Evolutionary conservation across 2,329 filamentous ascomycete species (phyloP), one percentile per base, ranked within the genome.

Genomic region (Fusarium devonianum): DNA sequence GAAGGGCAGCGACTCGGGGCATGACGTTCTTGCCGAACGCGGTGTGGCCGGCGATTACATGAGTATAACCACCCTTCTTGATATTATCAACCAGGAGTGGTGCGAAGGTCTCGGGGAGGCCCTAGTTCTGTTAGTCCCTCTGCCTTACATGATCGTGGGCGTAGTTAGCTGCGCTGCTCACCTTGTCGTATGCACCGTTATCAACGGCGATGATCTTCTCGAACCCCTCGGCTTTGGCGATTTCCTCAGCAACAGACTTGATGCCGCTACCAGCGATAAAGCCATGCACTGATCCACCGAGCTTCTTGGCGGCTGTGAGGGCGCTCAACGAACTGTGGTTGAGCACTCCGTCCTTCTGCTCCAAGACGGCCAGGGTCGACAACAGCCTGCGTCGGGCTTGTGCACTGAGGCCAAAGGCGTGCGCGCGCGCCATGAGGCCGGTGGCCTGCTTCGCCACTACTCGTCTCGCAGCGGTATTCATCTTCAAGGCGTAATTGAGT

Each of bases 1-100:
- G 81, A 46, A 99, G 78, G 14, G 94, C 94, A 14, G 94, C 91
- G 12, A 97, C 89, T 56, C 94, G 87, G 28, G 94, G 94, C 75
- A 99, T 80, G 34, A 99, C 73, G 73, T 88, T 95, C 84, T 99
- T 99, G 67, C 94, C 94, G 74, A 99, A 99, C 1, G 94, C 92
- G 17, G 92, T 94, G 77, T 97, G 92, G 45, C 89, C 88, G 28
- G 88, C 89, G 66, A 99, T 82, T 58, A 99, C 83, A 70, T 99
- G 94, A 53, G 92, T 96, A 73, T 92, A 97, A 52, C 87, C 90
- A 53, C 90, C 92, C 71, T 94, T 94, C 78, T 96, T 96, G 74
- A 97, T 93, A 74, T 97, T 99, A 73, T 97, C 93, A 40, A 92
- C 89, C 29, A 99, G 80, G 35, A 99, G 79, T 46, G 92, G 89